These are phyloP conservation scores for Eremothecium cymbalariae DNA, from an alignment of 1,139 yeast genomes.

Conservation along the genomic window DNA sequence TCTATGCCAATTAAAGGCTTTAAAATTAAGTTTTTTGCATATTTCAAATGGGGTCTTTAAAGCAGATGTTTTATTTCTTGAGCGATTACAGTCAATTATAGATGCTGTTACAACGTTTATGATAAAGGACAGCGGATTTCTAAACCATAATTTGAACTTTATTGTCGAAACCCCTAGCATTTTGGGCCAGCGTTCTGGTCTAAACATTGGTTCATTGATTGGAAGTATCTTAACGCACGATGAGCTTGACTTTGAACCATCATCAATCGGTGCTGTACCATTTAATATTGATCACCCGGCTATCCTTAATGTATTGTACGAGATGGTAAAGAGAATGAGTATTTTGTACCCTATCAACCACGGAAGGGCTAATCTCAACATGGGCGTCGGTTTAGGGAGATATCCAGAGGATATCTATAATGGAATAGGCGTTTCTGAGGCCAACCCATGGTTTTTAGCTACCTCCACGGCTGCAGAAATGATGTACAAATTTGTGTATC, in stretches of 20 bases:
- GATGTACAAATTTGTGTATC: conserved; percentile 35
- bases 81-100: conserved; percentile 10
- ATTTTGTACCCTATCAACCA: conserved; percentile 68
- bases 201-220: conserved; percentile 71
- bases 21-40: conserved; percentile 43
- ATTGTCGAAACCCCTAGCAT: conserved; percentile 62
- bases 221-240: conserved; percentile 63
- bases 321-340: conserved; percentile 59
- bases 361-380: conserved; percentile 34
- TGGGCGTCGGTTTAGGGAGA: conserved; percentile 77
- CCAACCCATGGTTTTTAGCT: conserved; percentile 93
- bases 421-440: conserved; percentile 65
- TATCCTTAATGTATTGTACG: conserved; percentile 50
- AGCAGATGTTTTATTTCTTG: conserved; percentile 6
- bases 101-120: conserved; percentile 25
- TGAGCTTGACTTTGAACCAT: conserved; percentile 31
- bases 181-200: conserved; percentile 50
- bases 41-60: conserved; percentile 2
- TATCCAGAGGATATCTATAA: conserved; percentile 92
- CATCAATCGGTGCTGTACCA: conserved; percentile 37
- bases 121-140: conserved; percentile 40
- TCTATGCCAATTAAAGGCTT: conserved; percentile 62
- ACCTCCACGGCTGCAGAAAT: conserved; percentile 65
- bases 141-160: conserved; percentile 40
- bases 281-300: conserved; percentile 49